Evolutionary conservation across 768 basidiomycete species (phyloP).

Genomic region (Termitomyces sp.): DNA sequence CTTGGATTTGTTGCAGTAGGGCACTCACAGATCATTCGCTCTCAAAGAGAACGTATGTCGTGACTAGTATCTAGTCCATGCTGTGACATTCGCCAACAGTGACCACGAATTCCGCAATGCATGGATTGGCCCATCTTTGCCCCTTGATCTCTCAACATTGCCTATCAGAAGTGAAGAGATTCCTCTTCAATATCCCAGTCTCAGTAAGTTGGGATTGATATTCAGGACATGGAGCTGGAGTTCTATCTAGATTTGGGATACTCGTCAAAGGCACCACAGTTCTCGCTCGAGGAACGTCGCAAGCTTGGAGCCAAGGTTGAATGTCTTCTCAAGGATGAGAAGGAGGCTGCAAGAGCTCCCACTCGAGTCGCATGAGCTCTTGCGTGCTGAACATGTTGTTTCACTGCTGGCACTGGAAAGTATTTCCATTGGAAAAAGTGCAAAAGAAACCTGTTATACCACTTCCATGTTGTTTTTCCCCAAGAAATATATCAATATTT

Average conservation of each 20-base stretch:
- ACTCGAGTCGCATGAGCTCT: slow-evolving; percentile 10
- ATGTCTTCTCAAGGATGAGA: slow-evolving; percentile 49
- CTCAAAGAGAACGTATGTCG: slow-evolving; percentile 43
- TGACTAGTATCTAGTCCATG: neutral
- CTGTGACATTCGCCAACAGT: slow-evolving; percentile 24
- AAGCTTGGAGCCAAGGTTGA: slow-evolving; percentile 60
- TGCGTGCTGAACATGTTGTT: neutral
- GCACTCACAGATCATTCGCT: slow-evolving; percentile 1
- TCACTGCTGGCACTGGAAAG: too few species aligned
- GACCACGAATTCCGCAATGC: slow-evolving; percentile 68
- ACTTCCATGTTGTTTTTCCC: too few species aligned
- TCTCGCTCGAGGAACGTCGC: slow-evolving; percentile 56
- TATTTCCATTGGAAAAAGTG: too few species aligned
- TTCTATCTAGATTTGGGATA: slow-evolving; percentile 56
- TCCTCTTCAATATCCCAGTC: slow-evolving; percentile 64
- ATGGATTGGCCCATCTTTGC: slow-evolving; percentile 70
- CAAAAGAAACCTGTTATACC: too few species aligned
- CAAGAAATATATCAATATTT: too few species aligned
- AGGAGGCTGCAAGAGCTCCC: slow-evolving; percentile 66
- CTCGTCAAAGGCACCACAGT: slow-evolving; percentile 42
- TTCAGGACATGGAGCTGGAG: neutral
- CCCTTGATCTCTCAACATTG: slow-evolving; percentile 55
- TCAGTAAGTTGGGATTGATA: slow-evolving; percentile 39
- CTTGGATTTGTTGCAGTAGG: neutral
- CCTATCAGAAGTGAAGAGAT: slow-evolving; percentile 45